Evolutionary conservation across 2,329 filamentous ascomycete species (phyloP).

Genomic region (Paraphaeosphaeria sporulosa): DNA sequence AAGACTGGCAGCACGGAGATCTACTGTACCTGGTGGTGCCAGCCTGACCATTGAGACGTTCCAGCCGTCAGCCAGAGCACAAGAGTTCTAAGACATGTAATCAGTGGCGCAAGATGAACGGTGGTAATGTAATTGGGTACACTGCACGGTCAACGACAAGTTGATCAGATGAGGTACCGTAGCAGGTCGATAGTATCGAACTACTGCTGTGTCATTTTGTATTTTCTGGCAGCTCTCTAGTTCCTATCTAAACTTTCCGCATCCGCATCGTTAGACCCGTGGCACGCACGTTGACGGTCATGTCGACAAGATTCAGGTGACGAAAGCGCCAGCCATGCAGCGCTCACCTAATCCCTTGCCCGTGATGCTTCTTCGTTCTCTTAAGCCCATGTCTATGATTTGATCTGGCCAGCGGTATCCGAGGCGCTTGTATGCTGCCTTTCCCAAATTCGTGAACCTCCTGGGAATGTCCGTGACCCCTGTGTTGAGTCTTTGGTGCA

Average conservation of each 20-base stretch:
- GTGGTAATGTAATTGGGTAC: neutral
- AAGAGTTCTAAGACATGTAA: constrained; percentile 11
- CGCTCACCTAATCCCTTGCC: constrained; percentile 14
- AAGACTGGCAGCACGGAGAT: neutral
- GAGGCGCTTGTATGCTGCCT: constrained; percentile 13
- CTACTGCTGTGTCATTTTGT: constrained; percentile 14
- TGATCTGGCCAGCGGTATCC: constrained; percentile 1
- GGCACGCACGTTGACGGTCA: neutral
- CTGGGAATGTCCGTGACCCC: constrained; percentile 9
- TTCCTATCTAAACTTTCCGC: constrained; percentile 19
- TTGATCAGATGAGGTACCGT: constrained; percentile 2
- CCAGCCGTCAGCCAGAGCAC: constrained; percentile 1
- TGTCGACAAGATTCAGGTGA: neutral
- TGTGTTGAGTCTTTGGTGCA: constrained; percentile 8
- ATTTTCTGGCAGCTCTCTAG: constrained; percentile 22
- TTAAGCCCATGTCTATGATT: neutral
- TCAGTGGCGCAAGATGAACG: neutral
- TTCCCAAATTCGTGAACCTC: constrained; percentile 14
- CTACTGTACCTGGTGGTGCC: neutral
- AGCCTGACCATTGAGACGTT: neutral
- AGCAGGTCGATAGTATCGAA: neutral
- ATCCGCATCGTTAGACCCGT: neutral
- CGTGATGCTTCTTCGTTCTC: constrained; percentile 1
- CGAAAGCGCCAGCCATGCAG: constrained; percentile 9
- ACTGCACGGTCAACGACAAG: neutral